Evolutionary conservation across 2,329 filamentous ascomycete species (phyloP), one percentile per base, ranked within the genome.

Genomic region (Nigrospora oryzae): DNA sequence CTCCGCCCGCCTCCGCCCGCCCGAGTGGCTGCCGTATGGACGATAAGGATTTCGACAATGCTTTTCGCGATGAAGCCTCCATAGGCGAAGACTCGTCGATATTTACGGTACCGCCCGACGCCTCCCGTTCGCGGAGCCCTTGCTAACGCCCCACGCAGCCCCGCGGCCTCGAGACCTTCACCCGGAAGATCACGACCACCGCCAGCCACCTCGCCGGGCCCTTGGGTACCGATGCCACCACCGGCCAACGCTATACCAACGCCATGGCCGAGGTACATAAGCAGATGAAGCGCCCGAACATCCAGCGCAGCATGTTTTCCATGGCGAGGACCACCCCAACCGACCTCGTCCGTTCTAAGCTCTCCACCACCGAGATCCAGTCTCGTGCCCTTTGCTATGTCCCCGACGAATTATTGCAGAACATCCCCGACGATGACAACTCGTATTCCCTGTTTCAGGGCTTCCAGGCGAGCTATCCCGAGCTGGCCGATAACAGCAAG

Each of bases 391-490:
- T 97, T 45, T 83, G 89, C 38, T 90, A 86, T 61, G 74, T 98
- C 33, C 83, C 93, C 41, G 91, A 98, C 66, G 90, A 96, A 50
- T 77, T 98, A 54, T 79, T 98, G 39, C 73, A 74, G 53, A 90
- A 95, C 62, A 91, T 96, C 42, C 93, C 93, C 54, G 89, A 95
- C 49, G 78, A 84, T 60, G 82, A 84, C 17, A 94, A 87, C 65
- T 73, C 82, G 14, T 98, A 95, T 68, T 96, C 90, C 36, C 74
- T 98, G 38, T 97, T 98, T 64, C 88, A 98, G 64, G 93, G 93
- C 53, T 98, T 98, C 65, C 84, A 95, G 67, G 93, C 91, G 40
- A 90, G 83, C 51, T 74, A 95, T 50, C 90, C 90, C 3, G 79
- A 83, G 51, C 65, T 79, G 51, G 73, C 72, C 5, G 86, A 93